A percentile compares a stretch with the other conserved stretches of the same genome.
Conservation (phyloP, 345 rosid species). For the Orychophragmus violaceus region DNA sequence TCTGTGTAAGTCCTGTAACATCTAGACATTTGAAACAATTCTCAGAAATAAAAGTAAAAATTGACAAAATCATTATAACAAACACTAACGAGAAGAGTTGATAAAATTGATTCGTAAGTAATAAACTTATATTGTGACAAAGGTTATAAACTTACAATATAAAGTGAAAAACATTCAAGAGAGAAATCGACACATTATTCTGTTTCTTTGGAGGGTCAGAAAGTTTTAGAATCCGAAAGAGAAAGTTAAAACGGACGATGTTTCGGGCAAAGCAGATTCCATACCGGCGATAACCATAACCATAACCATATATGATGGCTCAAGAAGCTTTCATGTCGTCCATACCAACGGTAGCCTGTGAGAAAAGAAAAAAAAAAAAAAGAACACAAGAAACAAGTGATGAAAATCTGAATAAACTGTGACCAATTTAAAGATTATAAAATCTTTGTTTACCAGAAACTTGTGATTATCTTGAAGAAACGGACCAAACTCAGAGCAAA, state of each 20-base stretch:
- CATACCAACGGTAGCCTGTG: slow-evolving; percentile 80
- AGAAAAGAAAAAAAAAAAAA: background rate
- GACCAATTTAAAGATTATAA: background rate
- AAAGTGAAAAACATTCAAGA: slow-evolving; percentile 12
- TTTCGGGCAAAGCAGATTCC: slow-evolving; percentile 8
- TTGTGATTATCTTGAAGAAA: slow-evolving; percentile 83
- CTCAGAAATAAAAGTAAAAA: background rate
- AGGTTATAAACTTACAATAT: slow-evolving; percentile 2
- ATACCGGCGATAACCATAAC: slow-evolving; percentile 4
- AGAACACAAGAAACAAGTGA: background rate
- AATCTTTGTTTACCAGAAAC: slow-evolving; percentile 61
- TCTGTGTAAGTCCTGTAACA: background rate
- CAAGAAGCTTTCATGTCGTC: slow-evolving; percentile 83
- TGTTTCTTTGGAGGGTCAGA: slow-evolving; percentile 15
- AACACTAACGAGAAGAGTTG: background rate
- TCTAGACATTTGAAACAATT: background rate
- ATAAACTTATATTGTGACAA: no score
- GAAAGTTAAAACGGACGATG: background rate
- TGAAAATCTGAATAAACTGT: background rate
- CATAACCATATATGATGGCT: background rate
- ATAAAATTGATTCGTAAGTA: background rate
- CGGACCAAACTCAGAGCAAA: slow-evolving; percentile 72
- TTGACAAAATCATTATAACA: background rate
- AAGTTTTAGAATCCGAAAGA: slow-evolving; percentile 5
- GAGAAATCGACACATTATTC: slow-evolving; percentile 10